These are phyloP conservation scores for Rhododendron griersonianum DNA, from an alignment of 148 eudicot species.

Conservation along the genomic window DNA sequence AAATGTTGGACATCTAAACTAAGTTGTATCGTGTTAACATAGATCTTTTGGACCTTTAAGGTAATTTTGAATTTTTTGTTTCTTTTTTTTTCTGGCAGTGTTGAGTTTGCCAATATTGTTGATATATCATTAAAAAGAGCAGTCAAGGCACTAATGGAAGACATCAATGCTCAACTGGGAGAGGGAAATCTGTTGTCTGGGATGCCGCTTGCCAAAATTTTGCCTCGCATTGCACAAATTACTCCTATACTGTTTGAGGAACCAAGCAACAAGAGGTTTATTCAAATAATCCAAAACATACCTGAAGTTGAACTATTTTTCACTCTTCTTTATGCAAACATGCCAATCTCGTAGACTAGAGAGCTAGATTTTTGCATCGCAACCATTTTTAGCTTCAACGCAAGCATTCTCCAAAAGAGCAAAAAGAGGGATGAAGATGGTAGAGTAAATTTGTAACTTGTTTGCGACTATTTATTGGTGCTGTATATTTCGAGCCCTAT, in stretches of 20 bases:
- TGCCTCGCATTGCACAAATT: constrained; percentile 57
- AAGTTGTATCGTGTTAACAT: not conserved
- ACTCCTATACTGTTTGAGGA: constrained; percentile 59
- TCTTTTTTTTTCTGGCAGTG: constrained; percentile 37
- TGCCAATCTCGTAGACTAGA: constrained; percentile 20
- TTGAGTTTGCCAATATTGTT: constrained; percentile 64
- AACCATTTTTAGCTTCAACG: not conserved
- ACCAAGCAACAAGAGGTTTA: constrained; percentile 54
- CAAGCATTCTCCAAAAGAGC: not conserved
- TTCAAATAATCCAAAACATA: constrained; percentile 49
- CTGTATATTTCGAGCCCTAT: not conserved
- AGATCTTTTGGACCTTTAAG: not conserved
- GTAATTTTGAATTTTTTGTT: not conserved
- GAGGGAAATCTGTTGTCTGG: constrained; percentile 40
- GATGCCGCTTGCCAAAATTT: constrained; percentile 71
- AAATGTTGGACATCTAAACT: not conserved
- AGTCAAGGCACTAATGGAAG: constrained; percentile 51
- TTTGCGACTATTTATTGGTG: not conserved
- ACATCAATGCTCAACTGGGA: constrained; percentile 46
- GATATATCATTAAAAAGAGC: constrained; percentile 60
- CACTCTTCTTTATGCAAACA: constrained; percentile 76
- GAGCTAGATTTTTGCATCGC: constrained; percentile 7
- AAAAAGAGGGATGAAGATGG: not conserved
- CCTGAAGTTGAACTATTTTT: constrained; percentile 82
- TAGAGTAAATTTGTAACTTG: constrained; percentile 7